Conservation (phyloP, 495 filamentous ascomycete genomes). For the Tuber magnatum region DNA sequence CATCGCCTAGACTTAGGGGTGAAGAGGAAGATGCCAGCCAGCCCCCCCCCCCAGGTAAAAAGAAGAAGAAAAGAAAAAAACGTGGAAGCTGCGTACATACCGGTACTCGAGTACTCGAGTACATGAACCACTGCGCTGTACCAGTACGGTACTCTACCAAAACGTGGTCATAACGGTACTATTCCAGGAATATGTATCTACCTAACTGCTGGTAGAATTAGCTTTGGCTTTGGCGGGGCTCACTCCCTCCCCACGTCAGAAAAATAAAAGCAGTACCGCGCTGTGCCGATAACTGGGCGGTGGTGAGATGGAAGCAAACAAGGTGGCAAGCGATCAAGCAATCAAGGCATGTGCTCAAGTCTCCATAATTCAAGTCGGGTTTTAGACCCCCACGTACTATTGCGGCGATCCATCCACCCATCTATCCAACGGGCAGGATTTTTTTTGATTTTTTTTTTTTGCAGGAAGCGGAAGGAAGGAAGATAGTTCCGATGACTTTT, state of each 20-base stretch:
- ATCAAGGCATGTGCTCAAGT: constrained; percentile 17
- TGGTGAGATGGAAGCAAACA: neutral
- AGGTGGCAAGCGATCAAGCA: neutral
- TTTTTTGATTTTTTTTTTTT: neutral
- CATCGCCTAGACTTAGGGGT: neutral
- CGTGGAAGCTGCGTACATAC: neutral
- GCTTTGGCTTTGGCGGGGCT: constrained; percentile 17
- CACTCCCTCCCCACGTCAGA: constrained; percentile 21
- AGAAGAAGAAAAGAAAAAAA: neutral
- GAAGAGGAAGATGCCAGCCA: neutral
- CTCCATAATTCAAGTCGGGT: constrained; percentile 23
- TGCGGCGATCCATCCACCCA: constrained; percentile 26
- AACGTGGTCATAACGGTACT: constrained; percentile 21
- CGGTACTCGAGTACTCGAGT: too few relatives aligned
- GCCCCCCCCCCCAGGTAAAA: neutral
- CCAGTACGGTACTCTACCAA: constrained; percentile 12
- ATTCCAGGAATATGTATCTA: constrained; percentile 18
- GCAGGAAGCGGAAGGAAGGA: neutral
- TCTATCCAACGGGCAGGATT: constrained; percentile 20
- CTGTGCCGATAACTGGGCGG: neutral
- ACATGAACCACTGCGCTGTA: neutral
- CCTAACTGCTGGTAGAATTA: neutral
- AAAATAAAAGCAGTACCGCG: neutral
- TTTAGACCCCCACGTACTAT: constrained; percentile 30
- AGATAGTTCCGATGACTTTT: neutral